Base-by-base conservation (phyloP, 2,329 filamentous ascomycete genomes). In the Periconia sp. region DNA sequence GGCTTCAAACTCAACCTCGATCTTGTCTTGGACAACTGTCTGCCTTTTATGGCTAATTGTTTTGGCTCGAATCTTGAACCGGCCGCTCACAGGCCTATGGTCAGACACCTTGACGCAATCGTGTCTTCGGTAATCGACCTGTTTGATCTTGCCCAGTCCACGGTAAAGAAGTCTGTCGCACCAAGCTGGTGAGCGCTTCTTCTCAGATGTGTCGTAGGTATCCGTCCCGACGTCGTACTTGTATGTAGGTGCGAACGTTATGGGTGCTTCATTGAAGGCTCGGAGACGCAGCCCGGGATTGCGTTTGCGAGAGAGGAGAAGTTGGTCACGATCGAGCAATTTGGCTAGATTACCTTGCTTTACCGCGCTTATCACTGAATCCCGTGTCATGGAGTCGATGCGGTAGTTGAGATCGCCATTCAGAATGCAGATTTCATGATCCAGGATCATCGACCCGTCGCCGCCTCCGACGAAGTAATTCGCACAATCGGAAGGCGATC, bases 401-500 rank as follows among this genome's bases (percentile, higher is more conserved):
- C 94, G 91, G 70, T 99, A 99, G 72, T 99, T 99, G 36, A 99
- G 79, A 67, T 99, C 94, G 19, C 94, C 94, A 60, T 97, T 97
- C 29, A 97, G 74, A 34, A 99, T 84, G 68, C 92, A 96, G n/a
- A 99, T 87, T 71, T 99, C 94, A 64, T 99, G 94, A 63, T 99
- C 94, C 44, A 97, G 78, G 45, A 99, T 89, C 86, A 96, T 91
- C 28, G 85, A 86, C 5, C 94, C 94, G 65, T 99, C 94, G 31
- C 94, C 94, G n/a, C 94, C 94, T 18, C 90, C 89, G 5, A 91
- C 82, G 63, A 87, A 99, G 51, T 84, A 87, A 66, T 96, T 89
- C 25, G 88, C 79, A 5, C 90, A 72, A 4, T 81, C 77, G 4
- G 75, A 78, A 0, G 83, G 74, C 53, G 92, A 88, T 30, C 79